Base-by-base conservation (phyloP, 805 yeast genomes). In the Wickerhamiella musiphila region DNA sequence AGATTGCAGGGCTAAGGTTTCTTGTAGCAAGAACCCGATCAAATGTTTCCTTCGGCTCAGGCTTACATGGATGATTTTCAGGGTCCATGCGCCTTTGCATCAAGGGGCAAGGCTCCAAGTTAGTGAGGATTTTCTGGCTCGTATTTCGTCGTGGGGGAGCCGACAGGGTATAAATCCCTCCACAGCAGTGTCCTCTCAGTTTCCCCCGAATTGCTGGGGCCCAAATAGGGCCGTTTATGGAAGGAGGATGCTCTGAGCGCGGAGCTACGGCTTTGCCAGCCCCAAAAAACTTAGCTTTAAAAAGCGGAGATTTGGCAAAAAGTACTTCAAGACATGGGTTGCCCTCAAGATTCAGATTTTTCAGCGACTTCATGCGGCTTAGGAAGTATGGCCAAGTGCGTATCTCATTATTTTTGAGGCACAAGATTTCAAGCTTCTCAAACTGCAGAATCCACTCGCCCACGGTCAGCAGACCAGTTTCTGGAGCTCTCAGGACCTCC, bases 371-470 rank as follows among this genome's bases (percentile, higher is more conserved):
- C 25, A 47, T 28, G 7, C 33, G 15, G 3, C 35, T 39, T 15
- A 49, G 38, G 23, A 42, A 48, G 24, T 39, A 41, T 2, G 53
- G 53, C 53, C 53, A 49, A 8, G 48, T 44, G 4, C 45, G 31
- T 20, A 49, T 48, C n/a, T 35, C 24, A 28, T 49, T 49, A 13
- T 40, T 39, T 8, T 40, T 33, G 3, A 49, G 39, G n/a, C 41
- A 32, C 13, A 48, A 16, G 8, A 39, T 46, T 17, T 28, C 23
- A 14, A 49, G 42, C 23, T 45, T 31, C 12, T 28, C 31, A 21
- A 49, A 36, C 23, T 35, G 29, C 5, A 45, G 34, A 3, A 49
- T 36, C 52, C 52, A 49, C 11, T 42, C 45, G 27, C 47, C 52
- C 4, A 49, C 38, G 5, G 35, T 43, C 2, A 42, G 31, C 12